Conservation (phyloP, 2,329 filamentous ascomycete genomes). For the Diaporthe sp. region DNA sequence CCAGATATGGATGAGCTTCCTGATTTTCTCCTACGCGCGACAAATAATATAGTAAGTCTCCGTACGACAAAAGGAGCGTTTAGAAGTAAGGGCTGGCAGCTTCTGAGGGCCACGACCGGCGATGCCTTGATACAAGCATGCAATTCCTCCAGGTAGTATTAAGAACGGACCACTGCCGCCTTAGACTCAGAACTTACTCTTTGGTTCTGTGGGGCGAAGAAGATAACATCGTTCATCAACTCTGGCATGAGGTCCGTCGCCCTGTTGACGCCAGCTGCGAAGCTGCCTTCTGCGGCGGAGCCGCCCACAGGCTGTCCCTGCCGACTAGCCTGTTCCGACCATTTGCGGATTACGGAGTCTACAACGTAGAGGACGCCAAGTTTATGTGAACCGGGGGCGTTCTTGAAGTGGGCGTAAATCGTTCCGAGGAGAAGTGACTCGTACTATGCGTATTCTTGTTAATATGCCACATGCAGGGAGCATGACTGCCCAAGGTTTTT, state of each 20-base stretch:
- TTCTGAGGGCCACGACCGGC: conserved; percentile 1
- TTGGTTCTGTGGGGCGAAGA: conserved; percentile 89
- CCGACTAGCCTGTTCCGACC: conserved; percentile 94
- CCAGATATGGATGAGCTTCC: conserved; percentile 97
- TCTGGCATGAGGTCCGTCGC: conserved; percentile 94
- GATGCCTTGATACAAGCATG: conserved; percentile 37
- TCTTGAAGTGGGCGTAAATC: conserved; percentile 97
- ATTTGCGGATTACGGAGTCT: conserved; percentile 99
- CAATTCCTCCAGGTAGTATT: conserved; percentile 9
- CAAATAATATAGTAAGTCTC: conserved; percentile 51
- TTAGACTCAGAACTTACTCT: conserved; percentile 77
- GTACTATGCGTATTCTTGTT: conserved; percentile 68
- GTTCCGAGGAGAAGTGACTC: conserved; percentile 96
- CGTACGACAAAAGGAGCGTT: conserved; percentile 38
- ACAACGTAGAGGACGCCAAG: conserved; percentile 99
- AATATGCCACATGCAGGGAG: conserved; percentile 35
- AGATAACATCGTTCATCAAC: conserved; percentile 95
- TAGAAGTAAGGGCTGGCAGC: conserved; percentile 24
- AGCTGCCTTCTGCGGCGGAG: conserved; percentile 89
- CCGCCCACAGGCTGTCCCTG: conserved; percentile 84
- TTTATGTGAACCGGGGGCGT: conserved; percentile 93
- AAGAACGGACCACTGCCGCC: background rate
- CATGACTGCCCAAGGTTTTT: conserved; percentile 23
- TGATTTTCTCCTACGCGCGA: conserved; percentile 89
- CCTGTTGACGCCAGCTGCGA: conserved; percentile 93